Evolutionary conservation across 192 early-diverging fungal species (phyloP).

Genomic region (Linnemannia zychae): DNA sequence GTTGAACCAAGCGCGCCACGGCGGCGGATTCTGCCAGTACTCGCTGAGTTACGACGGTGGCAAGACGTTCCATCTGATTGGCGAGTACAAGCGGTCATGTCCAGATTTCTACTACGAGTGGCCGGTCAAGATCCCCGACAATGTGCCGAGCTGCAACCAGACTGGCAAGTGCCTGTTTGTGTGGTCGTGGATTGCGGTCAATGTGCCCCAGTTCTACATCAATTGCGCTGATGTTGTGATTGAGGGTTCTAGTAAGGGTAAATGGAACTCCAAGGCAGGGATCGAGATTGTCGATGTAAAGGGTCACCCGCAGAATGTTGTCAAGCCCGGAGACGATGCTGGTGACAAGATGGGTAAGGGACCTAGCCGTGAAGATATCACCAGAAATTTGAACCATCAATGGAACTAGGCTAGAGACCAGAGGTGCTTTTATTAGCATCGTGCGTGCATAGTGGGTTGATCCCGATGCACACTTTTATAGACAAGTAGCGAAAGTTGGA

Average conservation of each 20-base stretch:
- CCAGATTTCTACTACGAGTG: conserved; percentile 57
- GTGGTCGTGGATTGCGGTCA: conserved; percentile 73
- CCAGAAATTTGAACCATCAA: background rate
- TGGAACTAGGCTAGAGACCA: conserved; percentile 20
- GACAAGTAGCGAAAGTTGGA: background rate
- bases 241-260: conserved; percentile 34
- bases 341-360: conserved; percentile 32
- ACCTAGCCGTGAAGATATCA: background rate
- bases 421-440: background rate
- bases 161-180: conserved; percentile 53
- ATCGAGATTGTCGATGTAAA: conserved; percentile 31
- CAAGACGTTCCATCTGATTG: conserved; percentile 62
- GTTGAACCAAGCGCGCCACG: conserved; percentile 67
- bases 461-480: background rate
- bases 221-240: conserved; percentile 81
- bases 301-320: background rate
- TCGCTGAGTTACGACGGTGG: conserved; percentile 73
- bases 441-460: background rate
- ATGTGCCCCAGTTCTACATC: conserved; percentile 81
- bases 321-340: conserved; percentile 17
- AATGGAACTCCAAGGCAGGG: conserved; percentile 23
- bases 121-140: conserved; percentile 57
- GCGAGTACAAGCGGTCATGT: conserved; percentile 47
- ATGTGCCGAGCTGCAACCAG: conserved; percentile 37
- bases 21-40: conserved; percentile 77